A percentile compares a stretch with the other conserved stretches of the same genome.
These are phyloP conservation scores for Nakazawaea ishiwadae DNA, from an alignment of 805 yeast species.

Conservation along the genomic window DNA sequence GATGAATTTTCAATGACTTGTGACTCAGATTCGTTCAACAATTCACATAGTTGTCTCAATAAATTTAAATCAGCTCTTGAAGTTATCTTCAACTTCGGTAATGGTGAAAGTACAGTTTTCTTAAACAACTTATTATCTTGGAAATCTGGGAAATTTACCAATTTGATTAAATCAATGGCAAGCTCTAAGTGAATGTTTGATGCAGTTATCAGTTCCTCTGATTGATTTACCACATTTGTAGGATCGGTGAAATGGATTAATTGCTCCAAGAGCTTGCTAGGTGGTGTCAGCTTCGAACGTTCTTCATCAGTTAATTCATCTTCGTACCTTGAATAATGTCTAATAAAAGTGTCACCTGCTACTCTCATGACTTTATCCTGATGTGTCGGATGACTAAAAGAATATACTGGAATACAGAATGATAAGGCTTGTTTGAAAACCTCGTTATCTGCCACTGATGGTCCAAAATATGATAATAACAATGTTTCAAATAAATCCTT, in stretches of 20 bases:
- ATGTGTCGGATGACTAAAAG: conserved; percentile 69
- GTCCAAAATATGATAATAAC: conserved; percentile 71
- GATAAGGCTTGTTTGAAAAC: conserved; percentile 74
- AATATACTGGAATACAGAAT: conserved; percentile 84
- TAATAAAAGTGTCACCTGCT: conserved; percentile 59
- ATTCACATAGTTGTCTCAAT: conserved; percentile 8
- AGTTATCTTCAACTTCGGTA: conserved; percentile 45
- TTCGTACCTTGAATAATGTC: conserved; percentile 45
- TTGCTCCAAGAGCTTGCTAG: conserved; percentile 60
- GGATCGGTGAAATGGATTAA: conserved; percentile 87
- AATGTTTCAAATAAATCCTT: conserved; percentile 69
- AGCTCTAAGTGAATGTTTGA: conserved; percentile 54
- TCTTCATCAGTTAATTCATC: conserved; percentile 27
- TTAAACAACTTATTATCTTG: conserved; percentile 48
- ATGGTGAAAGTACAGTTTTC: conserved; percentile 46
- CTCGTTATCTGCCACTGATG: conserved; percentile 56
- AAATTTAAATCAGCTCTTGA: conserved; percentile 17
- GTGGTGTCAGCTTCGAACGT: conserved; percentile 29
- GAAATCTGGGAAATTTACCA: conserved; percentile 36
- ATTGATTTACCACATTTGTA: conserved; percentile 46
- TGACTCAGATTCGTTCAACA: conserved; percentile 3
- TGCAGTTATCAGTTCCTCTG: conserved; percentile 33
- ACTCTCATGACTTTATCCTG: conserved; percentile 62
- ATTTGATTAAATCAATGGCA: conserved; percentile 47
- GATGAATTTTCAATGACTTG: conserved; percentile 14